Conservation (phyloP, 257 asterid genomes). For the Plantago major region DNA sequence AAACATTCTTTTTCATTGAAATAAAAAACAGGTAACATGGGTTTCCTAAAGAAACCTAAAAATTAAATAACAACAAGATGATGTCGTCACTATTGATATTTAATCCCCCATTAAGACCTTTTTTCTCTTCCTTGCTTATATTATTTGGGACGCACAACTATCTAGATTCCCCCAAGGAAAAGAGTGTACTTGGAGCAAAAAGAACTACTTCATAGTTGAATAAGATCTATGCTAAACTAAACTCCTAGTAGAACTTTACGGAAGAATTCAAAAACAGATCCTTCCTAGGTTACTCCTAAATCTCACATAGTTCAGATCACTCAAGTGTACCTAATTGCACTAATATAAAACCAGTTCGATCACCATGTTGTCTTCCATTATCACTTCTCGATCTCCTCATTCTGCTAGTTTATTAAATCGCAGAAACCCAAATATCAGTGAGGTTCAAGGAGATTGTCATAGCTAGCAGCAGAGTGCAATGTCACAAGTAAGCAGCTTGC, state of each 20-base stretch:
- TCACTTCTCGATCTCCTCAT: constrained; percentile 17
- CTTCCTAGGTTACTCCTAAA: constrained; percentile 9
- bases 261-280: neutral
- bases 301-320: constrained; percentile 8
- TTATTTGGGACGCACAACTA: constrained; percentile 1
- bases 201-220: neutral
- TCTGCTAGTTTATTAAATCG: constrained; percentile 9
- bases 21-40: neutral
- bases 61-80: no score
- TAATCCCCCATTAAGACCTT: neutral
- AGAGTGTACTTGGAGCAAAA: neutral
- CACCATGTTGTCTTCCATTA: constrained; percentile 10
- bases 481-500: constrained; percentile 7
- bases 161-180: constrained; percentile 2
- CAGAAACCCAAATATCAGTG: constrained; percentile 3
- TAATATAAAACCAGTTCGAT: constrained; percentile 12
- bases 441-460: constrained; percentile 3
- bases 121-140: no score
- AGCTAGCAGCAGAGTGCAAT: constrained; percentile 4
- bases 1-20: neutral
- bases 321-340: neutral
- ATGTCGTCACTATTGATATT: neutral
- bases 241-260: constrained; percentile 1
- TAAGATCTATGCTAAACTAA: constrained; percentile 9
- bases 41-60: no score